phyloP scores from a whole-genome alignment of 768 basidiomycete species.

The Panus rudis region DNA sequence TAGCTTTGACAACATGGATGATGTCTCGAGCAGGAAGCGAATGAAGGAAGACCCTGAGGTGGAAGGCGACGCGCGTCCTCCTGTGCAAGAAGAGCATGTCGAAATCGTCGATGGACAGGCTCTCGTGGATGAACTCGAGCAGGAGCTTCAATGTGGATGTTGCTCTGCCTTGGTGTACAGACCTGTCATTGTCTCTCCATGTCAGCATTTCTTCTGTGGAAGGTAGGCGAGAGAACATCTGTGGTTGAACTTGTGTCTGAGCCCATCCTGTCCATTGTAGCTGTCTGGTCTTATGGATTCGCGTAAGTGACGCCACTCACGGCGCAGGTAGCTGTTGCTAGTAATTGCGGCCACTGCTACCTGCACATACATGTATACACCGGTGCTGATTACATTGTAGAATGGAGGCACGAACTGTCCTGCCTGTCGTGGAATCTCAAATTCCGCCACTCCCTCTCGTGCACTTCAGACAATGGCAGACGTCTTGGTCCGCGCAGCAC shows the following conservation, averaged over 20 bases:
- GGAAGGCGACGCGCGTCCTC: conserved; percentile 7
- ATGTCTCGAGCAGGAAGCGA: conserved; percentile 50
- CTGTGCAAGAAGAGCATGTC: conserved; percentile 3
- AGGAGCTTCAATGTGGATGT: conserved; percentile 81
- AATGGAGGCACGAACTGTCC: conserved; percentile 85
- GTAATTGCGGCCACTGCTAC: neutral
- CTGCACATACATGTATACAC: neutral
- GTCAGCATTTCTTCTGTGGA: conserved; percentile 89
- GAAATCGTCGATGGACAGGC: conserved; percentile 20
- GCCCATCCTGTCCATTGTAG: conserved; percentile 30
- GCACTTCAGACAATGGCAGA: conserved; percentile 69
- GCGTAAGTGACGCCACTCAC: conserved; percentile 45
- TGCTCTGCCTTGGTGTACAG: conserved; percentile 77
- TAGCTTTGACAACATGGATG: conserved; percentile 45
- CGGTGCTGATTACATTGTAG: conserved; percentile 29
- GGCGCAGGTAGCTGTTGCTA: neutral
- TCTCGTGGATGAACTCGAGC: conserved; percentile 55
- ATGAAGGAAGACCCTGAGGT: conserved; percentile 38
- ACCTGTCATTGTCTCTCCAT: conserved; percentile 77
- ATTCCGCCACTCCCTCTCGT: conserved; percentile 64
- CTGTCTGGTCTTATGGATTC: conserved; percentile 79
- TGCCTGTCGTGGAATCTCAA: conserved; percentile 67
- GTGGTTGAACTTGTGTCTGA: neutral
- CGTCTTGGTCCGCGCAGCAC: conserved; percentile 61
- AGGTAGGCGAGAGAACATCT: conserved; percentile 40